Evolutionary conservation across 192 early-diverging fungal species (phyloP).

Genomic region (Backusella westeae): DNA sequence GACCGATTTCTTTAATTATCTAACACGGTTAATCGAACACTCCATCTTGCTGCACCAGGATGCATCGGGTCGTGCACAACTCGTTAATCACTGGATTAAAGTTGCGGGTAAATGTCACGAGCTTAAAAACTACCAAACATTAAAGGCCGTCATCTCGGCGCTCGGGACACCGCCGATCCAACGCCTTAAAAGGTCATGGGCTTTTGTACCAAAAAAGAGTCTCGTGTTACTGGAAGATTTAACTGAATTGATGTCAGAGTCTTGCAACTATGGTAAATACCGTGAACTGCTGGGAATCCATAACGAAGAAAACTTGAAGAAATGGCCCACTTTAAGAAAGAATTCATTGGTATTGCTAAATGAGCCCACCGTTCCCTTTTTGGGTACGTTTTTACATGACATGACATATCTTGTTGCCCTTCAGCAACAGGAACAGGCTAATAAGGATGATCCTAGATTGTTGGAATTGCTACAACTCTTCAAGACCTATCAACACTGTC

Average conservation of each 20-base stretch:
- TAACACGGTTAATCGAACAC: constrained; percentile 66
- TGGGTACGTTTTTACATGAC: constrained; percentile 76
- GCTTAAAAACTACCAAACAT: constrained; percentile 62
- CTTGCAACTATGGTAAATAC: constrained; percentile 65
- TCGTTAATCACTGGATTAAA: constrained; percentile 65
- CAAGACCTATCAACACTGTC: constrained; percentile 50
- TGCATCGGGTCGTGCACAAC: constrained; percentile 55
- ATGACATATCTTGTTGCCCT: constrained; percentile 65
- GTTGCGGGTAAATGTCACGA: constrained; percentile 53
- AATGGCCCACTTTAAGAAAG: neutral
- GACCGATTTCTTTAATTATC: constrained; percentile 75
- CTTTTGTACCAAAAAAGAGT: constrained; percentile 59
- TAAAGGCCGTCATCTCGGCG: constrained; percentile 64
- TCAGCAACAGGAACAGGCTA: constrained; percentile 19
- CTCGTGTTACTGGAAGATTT: constrained; percentile 49
- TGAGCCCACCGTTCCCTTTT: constrained; percentile 67
- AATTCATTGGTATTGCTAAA: neutral
- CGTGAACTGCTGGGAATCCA: constrained; percentile 37
- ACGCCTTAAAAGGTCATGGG: constrained; percentile 70
- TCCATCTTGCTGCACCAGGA: constrained; percentile 57
- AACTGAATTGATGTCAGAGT: constrained; percentile 58
- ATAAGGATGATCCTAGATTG: constrained; percentile 46
- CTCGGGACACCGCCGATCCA: constrained; percentile 65
- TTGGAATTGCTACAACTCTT: constrained; percentile 56
- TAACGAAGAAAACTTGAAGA: neutral